Base-by-base conservation (phyloP, 2,329 filamentous ascomycete genomes). In the Cryphonectria naterciae region DNA sequence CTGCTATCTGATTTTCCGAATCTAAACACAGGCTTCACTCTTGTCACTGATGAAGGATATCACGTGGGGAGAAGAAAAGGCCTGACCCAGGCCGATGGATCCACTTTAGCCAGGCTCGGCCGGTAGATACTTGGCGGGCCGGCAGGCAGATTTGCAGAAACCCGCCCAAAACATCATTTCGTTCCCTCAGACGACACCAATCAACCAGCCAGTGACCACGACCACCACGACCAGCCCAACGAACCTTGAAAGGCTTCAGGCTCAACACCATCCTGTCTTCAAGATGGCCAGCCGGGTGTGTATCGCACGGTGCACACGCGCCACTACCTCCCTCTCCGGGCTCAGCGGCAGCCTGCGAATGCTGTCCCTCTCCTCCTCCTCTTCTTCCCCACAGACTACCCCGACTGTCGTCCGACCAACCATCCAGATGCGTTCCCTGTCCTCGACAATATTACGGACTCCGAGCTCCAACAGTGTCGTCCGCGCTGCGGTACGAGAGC, bases 311-410 rank as follows among this genome's bases (percentile, higher is more conserved):
- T 71, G 63, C 63, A 64, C 68, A 46, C 66, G 71, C 68, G 41
- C 56, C 43, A 63, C 65, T 17, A 37, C 35, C 56, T 66, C 65
- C 46, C 49, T 73, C 25, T 32, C 49, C 28, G 46, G 62, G 19
- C 69, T 73, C n/a, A 67, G 66, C 61, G 67, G 15, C 56, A 71
- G 69, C 68, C 62, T 73, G 41, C 71, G 71, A 49, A 41, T 67
- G 37, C 56, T 73, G 22, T 68, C 67, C 46, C 32, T 71, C n/a
- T 68, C 65, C 39, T 43, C 60, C 35, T 58, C 58, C 49, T 65
- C 65, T 49, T 35, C 65, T 28, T 46, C 65, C 15, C 68, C 49
- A 17, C 70, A 49, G 13, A 70, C 64, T 37, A 28, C 63, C 65
- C 11, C 65, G 32, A 6, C 58, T n/a, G n/a, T 37, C 46, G 15